These are phyloP conservation scores for Aspergillus leporis DNA, from an alignment of 495 filamentous ascomycete genomes.

Conservation along the genomic window DNA sequence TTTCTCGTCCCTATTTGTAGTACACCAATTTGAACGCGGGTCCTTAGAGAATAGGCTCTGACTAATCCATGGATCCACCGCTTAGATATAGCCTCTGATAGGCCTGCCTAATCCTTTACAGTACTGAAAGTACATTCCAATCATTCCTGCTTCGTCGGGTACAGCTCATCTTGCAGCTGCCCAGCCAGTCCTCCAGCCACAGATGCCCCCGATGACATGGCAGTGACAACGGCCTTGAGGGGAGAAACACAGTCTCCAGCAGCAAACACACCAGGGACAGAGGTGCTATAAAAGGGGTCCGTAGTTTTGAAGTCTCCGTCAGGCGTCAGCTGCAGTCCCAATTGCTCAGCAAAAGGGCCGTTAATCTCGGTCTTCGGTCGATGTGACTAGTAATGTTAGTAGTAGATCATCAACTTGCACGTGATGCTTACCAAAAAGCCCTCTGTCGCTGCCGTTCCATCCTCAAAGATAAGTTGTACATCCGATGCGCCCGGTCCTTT, in stretches of 20 bases:
- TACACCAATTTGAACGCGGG: no score
- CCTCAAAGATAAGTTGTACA: not conserved
- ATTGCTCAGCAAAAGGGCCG: slow-evolving; percentile 28
- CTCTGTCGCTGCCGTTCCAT: not conserved
- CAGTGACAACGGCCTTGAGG: slow-evolving; percentile 3
- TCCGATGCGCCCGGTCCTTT: not conserved
- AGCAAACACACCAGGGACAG: slow-evolving; percentile 4
- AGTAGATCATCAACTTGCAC: not conserved
- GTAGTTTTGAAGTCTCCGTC: slow-evolving; percentile 31
- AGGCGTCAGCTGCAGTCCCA: slow-evolving; percentile 31
- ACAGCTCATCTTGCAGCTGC: not conserved
- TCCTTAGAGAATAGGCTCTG: no score
- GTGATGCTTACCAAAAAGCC: slow-evolving; percentile 10
- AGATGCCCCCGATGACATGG: not conserved
- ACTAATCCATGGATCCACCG: no score
- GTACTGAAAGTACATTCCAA: no score
- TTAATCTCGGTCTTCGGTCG: slow-evolving; percentile 12
- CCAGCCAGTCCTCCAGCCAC: not conserved
- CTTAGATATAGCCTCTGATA: no score
- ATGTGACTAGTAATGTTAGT: not conserved
- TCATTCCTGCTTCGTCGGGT: not conserved
- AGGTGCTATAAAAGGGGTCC: slow-evolving; percentile 23
- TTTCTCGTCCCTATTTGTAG: no score
- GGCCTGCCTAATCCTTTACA: no score
- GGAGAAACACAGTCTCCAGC: slow-evolving; percentile 1